These are phyloP conservation scores for Yarrowia hollandica DNA, from an alignment of 805 yeast species.

Conservation along the genomic window DNA sequence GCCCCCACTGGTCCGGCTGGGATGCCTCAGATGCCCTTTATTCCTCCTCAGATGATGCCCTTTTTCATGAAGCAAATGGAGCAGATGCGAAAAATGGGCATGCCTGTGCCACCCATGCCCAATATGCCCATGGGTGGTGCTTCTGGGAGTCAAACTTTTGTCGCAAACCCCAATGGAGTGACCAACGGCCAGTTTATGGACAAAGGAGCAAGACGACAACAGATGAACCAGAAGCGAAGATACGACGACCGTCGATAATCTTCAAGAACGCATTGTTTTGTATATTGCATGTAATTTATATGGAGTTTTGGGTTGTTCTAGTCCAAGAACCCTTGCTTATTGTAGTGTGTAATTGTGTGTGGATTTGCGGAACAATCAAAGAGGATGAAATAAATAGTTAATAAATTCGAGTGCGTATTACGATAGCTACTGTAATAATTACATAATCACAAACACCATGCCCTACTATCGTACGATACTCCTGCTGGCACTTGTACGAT, in stretches of 20 bases:
- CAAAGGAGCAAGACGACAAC: constrained; percentile 25
- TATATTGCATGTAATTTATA: constrained; percentile 27
- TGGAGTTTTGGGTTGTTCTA: constrained; percentile 20
- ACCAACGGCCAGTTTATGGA: constrained; percentile 29
- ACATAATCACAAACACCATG: too few relatives aligned
- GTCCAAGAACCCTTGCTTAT: background rate
- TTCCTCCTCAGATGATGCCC: constrained; percentile 31
- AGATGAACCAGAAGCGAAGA: constrained; percentile 20
- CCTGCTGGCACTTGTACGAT: too few relatives aligned
- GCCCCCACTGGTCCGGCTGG: constrained; percentile 21
- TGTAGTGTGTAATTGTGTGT: constrained; percentile 1
- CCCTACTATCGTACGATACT: too few relatives aligned
- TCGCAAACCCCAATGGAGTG: constrained; percentile 23
- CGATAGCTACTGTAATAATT: too few relatives aligned
- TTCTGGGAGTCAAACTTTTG: constrained; percentile 14
- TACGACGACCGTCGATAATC: constrained; percentile 1
- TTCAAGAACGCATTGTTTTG: background rate
- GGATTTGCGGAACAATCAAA: too few relatives aligned
- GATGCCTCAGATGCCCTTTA: constrained; percentile 32
- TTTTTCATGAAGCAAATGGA: constrained; percentile 29
- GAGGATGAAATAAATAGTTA: background rate
- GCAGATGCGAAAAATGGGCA: constrained; percentile 31
- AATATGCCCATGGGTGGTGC: constrained; percentile 31
- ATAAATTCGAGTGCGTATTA: background rate
- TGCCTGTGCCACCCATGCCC: constrained; percentile 36